Evolutionary conservation across 1,139 yeast genomes (phyloP), one percentile per base, ranked within the genome.

Genomic region (Suhomyces maxii): DNA sequence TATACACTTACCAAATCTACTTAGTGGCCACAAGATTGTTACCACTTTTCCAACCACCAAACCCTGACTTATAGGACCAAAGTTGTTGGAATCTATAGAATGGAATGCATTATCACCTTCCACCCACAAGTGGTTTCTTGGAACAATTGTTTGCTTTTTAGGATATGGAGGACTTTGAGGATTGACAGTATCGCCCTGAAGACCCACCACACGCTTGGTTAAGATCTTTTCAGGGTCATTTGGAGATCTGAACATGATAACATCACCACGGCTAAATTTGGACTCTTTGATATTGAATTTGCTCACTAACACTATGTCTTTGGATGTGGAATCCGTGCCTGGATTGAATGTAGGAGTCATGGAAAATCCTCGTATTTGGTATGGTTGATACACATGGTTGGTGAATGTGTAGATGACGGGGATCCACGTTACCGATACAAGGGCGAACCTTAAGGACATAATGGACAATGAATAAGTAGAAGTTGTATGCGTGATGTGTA

Each of bases 311-410:
- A 87, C 90, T 64, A 87, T 76, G 61, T 90, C 97, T 26, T 77
- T 70, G 13, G 76, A 64, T 18, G 79, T 71, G 39, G 82, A 76
- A 9, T 59, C 54, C 3, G 69, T 63, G 10, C 72, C 76, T 0
- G 96, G 95, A 62, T 91, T 91, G 59, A 91, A 79, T 0, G 96
- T 81, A 1, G 98, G 98, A 41, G 88, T 76, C 98, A 91, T 91
- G 14, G 96, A 89, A 36, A 78, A 66, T 1, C 98, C 98, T 35
- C 83, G 80, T n/a, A 91, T 80, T 63, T 82, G 80, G 14, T 89
- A 88, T 13, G 91, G 77, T 63, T 83, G 90, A 46, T 81, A 82
- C 7, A 83, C 82, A 63, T 87, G 89, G 56, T 86, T 89, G 34
- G 83, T 78, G 53, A 86, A 68, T 1, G 89, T 79, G 56, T 84